These are phyloP conservation scores for Selaginella tamariscina DNA, from an alignment of 75 land plant species.

Conservation along the genomic window DNA sequence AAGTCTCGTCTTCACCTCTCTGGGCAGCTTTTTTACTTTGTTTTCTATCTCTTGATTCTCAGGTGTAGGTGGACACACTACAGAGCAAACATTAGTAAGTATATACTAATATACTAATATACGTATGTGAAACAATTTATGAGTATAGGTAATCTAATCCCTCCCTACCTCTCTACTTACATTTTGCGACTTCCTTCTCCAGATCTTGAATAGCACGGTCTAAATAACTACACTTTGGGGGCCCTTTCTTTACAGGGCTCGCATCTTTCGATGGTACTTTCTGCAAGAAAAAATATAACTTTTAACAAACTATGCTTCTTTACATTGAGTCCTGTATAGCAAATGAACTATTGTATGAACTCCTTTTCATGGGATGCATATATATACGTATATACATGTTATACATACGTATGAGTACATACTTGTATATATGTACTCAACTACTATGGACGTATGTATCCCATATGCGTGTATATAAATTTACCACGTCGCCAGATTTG, in stretches of 20 bases:
- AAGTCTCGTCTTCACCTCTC: conserved; percentile 73
- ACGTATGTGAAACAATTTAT: too few species aligned
- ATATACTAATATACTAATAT: too few species aligned
- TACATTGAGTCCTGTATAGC: too few species aligned
- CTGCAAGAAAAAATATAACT: conserved; percentile 19
- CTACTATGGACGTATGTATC: too few species aligned
- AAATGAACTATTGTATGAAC: too few species aligned
- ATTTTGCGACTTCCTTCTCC: conserved; percentile 62
- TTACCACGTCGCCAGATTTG: neutral
- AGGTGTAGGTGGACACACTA: conserved; percentile 50
- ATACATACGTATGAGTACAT: too few species aligned
- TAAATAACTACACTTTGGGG: conserved; percentile 50
- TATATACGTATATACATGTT: too few species aligned
- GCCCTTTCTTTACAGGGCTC: conserved; percentile 20
- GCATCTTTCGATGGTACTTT: conserved; percentile 20
- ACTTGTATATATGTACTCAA: too few species aligned
- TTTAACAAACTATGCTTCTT: too few species aligned
- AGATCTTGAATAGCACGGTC: conserved; percentile 83
- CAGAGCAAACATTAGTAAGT: too few species aligned
- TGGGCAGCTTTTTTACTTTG: conserved; percentile 66
- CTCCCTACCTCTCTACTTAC: conserved; percentile 29
- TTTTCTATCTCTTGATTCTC: conserved; percentile 43
- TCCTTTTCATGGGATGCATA: too few species aligned
- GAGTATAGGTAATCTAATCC: neutral
- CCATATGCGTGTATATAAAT: too few species aligned